These are phyloP conservation scores for Coemansia sp. DNA, from an alignment of 192 early-diverging fungal species.

Conservation along the genomic window DNA sequence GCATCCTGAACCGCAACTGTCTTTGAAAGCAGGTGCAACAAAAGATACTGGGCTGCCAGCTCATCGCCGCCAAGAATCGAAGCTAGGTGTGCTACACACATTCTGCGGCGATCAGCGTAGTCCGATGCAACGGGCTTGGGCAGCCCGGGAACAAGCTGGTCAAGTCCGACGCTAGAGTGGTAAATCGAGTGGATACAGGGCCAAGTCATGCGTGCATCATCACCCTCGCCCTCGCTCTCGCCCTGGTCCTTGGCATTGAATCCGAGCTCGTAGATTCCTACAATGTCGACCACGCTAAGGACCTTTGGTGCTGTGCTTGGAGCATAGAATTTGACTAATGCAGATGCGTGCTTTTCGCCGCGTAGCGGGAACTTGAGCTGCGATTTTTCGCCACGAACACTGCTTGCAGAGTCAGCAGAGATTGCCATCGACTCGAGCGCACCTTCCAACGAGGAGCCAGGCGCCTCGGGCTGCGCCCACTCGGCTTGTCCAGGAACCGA, in stretches of 20 bases:
- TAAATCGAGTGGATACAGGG: slow-evolving; percentile 57
- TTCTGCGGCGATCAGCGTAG: slow-evolving; percentile 21
- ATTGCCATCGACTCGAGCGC: slow-evolving; percentile 43
- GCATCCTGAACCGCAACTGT: slow-evolving; percentile 47
- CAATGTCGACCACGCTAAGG: slow-evolving; percentile 65
- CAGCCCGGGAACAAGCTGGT: slow-evolving; percentile 15
- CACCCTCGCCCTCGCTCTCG: slow-evolving; percentile 6
- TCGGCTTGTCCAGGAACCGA: slow-evolving; percentile 69
- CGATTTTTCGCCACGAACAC: slow-evolving; percentile 4
- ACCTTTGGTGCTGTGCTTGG: slow-evolving; percentile 59
- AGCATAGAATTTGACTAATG: slow-evolving; percentile 68
- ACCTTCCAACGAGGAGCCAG: slow-evolving; percentile 14
- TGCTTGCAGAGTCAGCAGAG: not conserved
- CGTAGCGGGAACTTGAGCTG: slow-evolving; percentile 64
- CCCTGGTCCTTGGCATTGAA: slow-evolving; percentile 22
- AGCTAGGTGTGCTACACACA: slow-evolving; percentile 58
- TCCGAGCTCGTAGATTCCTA: slow-evolving; percentile 60
- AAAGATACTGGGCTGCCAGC: slow-evolving; percentile 68
- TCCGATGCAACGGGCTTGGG: slow-evolving; percentile 8
- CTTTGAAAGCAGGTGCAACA: slow-evolving; percentile 69
- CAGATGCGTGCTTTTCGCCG: slow-evolving; percentile 59
- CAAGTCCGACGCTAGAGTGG: slow-evolving; percentile 7
- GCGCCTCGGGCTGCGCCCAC: slow-evolving; percentile 53
- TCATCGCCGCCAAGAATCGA: slow-evolving; percentile 63
- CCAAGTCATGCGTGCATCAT: slow-evolving; percentile 13